Evolutionary conservation across 192 early-diverging fungal genomes (phyloP).

Genomic region (Entrophospora sp.): DNA sequence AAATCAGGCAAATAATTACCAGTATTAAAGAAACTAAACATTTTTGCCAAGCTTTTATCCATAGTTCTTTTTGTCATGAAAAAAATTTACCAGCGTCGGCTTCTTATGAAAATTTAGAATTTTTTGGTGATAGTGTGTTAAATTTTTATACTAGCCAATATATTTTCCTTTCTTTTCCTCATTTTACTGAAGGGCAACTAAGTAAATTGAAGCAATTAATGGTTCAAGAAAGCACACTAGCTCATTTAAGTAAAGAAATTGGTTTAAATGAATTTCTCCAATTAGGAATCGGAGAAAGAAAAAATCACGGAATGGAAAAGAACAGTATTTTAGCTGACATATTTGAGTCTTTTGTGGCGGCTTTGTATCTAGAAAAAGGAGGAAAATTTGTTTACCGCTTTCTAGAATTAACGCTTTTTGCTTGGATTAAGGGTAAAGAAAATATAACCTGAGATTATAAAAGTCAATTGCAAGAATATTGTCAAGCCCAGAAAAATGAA

Average conservation of each 20-base stretch:
- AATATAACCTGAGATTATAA: neutral
- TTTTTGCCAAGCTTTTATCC: neutral
- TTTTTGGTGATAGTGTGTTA: neutral
- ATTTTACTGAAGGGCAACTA: neutral
- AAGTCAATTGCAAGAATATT: conserved; percentile 11
- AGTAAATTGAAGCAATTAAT: conserved; percentile 4
- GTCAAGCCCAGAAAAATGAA: neutral
- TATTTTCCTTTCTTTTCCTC: neutral
- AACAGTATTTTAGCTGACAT: conserved; percentile 1
- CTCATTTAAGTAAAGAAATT: conserved; percentile 5
- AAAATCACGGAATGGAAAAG: neutral
- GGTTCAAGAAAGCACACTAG: neutral
- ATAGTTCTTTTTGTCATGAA: neutral
- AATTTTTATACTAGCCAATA: conserved; percentile 6
- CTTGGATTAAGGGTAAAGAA: conserved; percentile 4
- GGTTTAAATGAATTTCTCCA: neutral
- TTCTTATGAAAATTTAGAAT: conserved; percentile 4
- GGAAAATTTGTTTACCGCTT: conserved; percentile 2
- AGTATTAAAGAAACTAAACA: neutral
- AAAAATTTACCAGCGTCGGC: neutral
- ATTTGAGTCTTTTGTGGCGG: conserved; percentile 3
- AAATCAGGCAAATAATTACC: neutral
- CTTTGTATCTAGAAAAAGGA: neutral
- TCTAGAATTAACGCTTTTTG: neutral
- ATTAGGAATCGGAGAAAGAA: conserved; percentile 1